Conservation (phyloP, 2,329 filamentous ascomycete species). For the Fusarium abutilonis region DNA sequence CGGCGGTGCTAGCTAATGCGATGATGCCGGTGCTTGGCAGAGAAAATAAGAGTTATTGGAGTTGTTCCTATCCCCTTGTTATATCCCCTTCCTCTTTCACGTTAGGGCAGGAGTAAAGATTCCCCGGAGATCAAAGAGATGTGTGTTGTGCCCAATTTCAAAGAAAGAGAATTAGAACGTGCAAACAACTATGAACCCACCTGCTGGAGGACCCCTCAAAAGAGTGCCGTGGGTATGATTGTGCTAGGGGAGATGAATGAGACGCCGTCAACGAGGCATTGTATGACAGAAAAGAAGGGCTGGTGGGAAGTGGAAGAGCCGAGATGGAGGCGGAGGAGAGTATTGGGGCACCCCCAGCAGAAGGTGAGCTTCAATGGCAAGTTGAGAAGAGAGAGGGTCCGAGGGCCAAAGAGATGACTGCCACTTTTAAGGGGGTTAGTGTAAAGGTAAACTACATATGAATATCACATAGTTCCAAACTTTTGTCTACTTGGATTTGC, state of each 20-base stretch:
- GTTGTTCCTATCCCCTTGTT: conserved; percentile 42
- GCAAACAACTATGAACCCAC: conserved; percentile 45
- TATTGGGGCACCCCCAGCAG: conserved; percentile 9
- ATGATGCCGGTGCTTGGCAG: conserved; percentile 12
- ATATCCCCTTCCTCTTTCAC: conserved; percentile 45
- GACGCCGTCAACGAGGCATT: conserved; percentile 4
- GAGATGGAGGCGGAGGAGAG: conserved; percentile 1
- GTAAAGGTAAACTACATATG: conserved; percentile 25
- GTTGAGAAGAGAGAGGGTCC: conserved; percentile 9
- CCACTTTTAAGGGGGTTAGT: conserved; percentile 13
- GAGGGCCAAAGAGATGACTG: neutral
- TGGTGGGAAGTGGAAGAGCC: neutral
- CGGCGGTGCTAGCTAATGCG: conserved; percentile 42
- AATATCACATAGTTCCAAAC: conserved; percentile 25
- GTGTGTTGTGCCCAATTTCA: conserved; percentile 43
- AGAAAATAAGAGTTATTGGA: conserved; percentile 40
- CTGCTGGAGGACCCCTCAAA: conserved; percentile 36
- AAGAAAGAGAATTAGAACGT: conserved; percentile 47
- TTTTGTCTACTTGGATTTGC: neutral
- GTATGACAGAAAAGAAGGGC: conserved; percentile 3
- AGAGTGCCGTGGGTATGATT: conserved; percentile 44
- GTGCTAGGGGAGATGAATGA: conserved; percentile 27
- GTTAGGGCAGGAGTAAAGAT: conserved; percentile 44
- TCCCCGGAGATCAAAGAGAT: conserved; percentile 44
- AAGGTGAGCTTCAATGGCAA: conserved; percentile 13